Percentiles rank a stretch among this genome's conserved stretches.
phyloP scores from a whole-genome alignment of 768 basidiomycete species.

The Phanerochaete sordida region DNA sequence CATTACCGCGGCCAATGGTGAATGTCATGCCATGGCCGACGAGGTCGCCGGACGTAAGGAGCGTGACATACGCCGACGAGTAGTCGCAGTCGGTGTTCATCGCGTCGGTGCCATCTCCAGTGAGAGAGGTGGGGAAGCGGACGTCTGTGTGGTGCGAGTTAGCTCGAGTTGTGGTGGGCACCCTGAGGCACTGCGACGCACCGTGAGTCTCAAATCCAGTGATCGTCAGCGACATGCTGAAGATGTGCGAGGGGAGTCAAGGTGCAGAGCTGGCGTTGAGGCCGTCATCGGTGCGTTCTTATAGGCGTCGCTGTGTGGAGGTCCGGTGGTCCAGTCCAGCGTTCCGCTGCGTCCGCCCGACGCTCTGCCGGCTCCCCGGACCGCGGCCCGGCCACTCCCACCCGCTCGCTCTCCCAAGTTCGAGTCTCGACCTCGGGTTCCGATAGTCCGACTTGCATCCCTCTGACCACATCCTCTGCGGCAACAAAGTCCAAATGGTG shows the following conservation, averaged over 20 bases:
- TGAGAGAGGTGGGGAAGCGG: constrained; percentile 87
- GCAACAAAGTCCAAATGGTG: too few relatives aligned
- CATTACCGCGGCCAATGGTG: constrained; percentile 92
- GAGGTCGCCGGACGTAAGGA: constrained; percentile 68
- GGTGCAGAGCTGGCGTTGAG: constrained; percentile 15
- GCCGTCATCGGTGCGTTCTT: neutral
- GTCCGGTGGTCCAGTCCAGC: constrained; percentile 1
- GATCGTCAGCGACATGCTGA: constrained; percentile 38
- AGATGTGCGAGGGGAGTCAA: neutral
- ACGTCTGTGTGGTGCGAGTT: constrained; percentile 51
- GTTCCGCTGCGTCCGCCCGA: neutral
- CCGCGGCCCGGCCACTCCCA: neutral
- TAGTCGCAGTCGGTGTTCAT: constrained; percentile 98
- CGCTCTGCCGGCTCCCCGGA: neutral
- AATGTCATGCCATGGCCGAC: constrained; percentile 94
- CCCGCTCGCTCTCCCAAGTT: too few relatives aligned
- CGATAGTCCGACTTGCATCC: too few relatives aligned
- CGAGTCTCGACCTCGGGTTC: too few relatives aligned
- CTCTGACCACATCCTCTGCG: too few relatives aligned
- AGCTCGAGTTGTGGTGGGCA: neutral
- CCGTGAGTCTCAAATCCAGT: constrained; percentile 59
- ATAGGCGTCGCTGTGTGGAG: neutral
- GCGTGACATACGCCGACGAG: constrained; percentile 85
- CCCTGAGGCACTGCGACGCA: constrained; percentile 20
- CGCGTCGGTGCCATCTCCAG: constrained; percentile 91